These are phyloP conservation scores for Wickerhamomyces sp. DNA, from an alignment of 1,139 yeast species.

Conservation along the genomic window DNA sequence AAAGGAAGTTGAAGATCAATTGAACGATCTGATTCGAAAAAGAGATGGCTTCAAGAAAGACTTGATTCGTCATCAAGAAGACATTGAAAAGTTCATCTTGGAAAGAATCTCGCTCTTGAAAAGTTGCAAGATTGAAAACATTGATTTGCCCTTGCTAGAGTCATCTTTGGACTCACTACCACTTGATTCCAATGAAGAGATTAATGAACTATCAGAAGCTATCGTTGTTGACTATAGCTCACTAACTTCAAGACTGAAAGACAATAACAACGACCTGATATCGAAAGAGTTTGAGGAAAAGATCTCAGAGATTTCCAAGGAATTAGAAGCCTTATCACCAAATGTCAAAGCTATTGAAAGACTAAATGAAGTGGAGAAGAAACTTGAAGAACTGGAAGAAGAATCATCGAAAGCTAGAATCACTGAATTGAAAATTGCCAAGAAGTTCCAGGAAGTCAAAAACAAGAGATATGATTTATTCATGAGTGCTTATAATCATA, in stretches of 20 bases:
- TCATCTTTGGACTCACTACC: conserved; percentile 55
- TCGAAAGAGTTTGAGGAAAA: conserved; percentile 38
- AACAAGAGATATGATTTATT: conserved; percentile 56
- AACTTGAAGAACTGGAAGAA: conserved; percentile 54
- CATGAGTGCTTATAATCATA: conserved; percentile 71
- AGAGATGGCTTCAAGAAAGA: conserved; percentile 24
- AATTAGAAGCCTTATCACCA: conserved; percentile 64
- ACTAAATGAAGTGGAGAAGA: conserved; percentile 60
- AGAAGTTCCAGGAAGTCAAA: conserved; percentile 57
- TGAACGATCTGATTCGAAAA: conserved; percentile 11
- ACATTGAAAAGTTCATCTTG: conserved; percentile 47
- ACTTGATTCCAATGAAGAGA: conserved; percentile 34
- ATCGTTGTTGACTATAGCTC: conserved; percentile 53
- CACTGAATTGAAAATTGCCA: conserved; percentile 51
- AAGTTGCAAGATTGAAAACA: conserved; percentile 71
- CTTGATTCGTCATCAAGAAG: conserved; percentile 26
- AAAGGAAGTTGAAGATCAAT: conserved; percentile 23
- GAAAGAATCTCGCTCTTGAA: conserved; percentile 61
- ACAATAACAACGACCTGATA: conserved; percentile 28
- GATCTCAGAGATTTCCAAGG: conserved; percentile 49
- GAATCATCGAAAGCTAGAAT: conserved; percentile 64
- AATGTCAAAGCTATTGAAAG: conserved; percentile 79
- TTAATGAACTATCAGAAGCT: conserved; percentile 38
- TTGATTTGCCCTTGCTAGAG: conserved; percentile 56
- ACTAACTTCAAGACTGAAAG: conserved; percentile 41